These are phyloP conservation scores for Auricularia sp. DNA, from an alignment of 768 basidiomycete species.

Conservation along the genomic window DNA sequence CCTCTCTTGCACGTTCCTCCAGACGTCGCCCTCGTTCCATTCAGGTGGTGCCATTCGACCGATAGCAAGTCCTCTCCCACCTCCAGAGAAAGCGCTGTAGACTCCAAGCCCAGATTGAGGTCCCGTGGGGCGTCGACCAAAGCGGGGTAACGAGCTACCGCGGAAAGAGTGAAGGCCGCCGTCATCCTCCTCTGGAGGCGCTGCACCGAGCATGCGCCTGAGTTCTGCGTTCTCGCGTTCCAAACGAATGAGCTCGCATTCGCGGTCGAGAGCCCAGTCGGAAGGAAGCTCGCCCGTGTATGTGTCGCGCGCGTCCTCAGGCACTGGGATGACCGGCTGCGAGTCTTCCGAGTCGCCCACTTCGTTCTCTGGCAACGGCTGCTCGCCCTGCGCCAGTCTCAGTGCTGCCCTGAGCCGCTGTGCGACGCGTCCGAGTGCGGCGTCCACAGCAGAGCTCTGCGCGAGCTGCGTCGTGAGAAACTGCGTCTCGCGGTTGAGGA, in stretches of 20 bases:
- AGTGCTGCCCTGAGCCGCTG: slow-evolving; percentile 59
- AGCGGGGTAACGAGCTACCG: neutral
- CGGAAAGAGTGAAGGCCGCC: neutral
- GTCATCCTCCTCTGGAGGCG: neutral
- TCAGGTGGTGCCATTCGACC: neutral
- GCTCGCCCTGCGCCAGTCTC: slow-evolving; percentile 59
- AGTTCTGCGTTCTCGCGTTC: slow-evolving; percentile 83
- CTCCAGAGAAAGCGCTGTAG: neutral
- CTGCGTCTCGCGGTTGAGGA: slow-evolving; percentile 68
- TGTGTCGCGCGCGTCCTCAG: neutral
- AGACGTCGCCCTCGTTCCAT: neutral
- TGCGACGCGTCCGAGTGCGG: slow-evolving; percentile 61
- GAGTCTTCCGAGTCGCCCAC: neutral
- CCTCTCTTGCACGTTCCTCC: slow-evolving; percentile 1
- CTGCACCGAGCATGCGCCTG: slow-evolving; percentile 50
- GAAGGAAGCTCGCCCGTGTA: slow-evolving; percentile 1
- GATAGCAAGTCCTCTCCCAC: neutral
- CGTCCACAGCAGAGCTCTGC: slow-evolving; percentile 54
- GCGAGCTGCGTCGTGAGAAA: slow-evolving; percentile 48
- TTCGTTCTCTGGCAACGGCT: neutral
- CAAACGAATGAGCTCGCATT: slow-evolving; percentile 79
- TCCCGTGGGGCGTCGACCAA: neutral
- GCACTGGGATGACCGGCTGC: neutral
- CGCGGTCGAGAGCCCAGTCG: slow-evolving; percentile 79
- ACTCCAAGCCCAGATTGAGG: neutral